Evolutionary conservation across 768 basidiomycete genomes (phyloP).

Genomic region (Chalciporus sphaerocephalus): DNA sequence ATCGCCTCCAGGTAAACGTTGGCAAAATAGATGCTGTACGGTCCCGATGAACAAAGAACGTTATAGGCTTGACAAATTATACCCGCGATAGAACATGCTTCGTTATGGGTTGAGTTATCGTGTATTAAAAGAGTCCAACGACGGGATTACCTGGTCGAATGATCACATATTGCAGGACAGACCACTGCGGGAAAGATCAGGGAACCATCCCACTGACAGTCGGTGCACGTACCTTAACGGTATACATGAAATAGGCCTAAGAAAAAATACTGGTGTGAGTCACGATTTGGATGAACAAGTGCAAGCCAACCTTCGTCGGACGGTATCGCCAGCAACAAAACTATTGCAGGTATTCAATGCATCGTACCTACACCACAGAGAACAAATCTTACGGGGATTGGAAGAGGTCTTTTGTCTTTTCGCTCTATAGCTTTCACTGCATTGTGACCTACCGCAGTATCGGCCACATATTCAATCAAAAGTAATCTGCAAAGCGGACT

Average conservation of each 20-base stretch:
- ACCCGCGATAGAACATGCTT: slow-evolving; percentile 56
- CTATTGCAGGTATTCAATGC: slow-evolving; percentile 32
- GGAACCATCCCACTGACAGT: not conserved
- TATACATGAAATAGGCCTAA: slow-evolving; percentile 85
- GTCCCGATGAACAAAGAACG: slow-evolving; percentile 64
- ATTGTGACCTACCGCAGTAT: slow-evolving; percentile 56
- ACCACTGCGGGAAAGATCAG: slow-evolving; percentile 51
- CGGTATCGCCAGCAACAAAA: slow-evolving; percentile 80
- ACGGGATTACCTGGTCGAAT: slow-evolving; percentile 48
- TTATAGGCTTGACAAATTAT: slow-evolving; percentile 69
- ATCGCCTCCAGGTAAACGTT: slow-evolving; percentile 65
- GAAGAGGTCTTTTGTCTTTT: slow-evolving; percentile 74
- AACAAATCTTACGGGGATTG: slow-evolving; percentile 52
- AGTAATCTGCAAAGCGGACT: slow-evolving; percentile 49
- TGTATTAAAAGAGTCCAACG: not conserved
- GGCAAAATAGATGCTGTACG: slow-evolving; percentile 59
- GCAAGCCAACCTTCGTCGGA: slow-evolving; percentile 64
- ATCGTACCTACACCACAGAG: not conserved
- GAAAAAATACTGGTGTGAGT: slow-evolving; percentile 7
- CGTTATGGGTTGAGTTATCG: slow-evolving; percentile 4
- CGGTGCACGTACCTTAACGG: slow-evolving; percentile 58
- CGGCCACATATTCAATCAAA: slow-evolving; percentile 80
- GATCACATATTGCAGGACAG: slow-evolving; percentile 85
- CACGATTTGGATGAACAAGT: not conserved
- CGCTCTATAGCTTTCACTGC: slow-evolving; percentile 65